Conservation (phyloP, 1,284 basidiomycete species). For the Austropuccinia psidii region DNA sequence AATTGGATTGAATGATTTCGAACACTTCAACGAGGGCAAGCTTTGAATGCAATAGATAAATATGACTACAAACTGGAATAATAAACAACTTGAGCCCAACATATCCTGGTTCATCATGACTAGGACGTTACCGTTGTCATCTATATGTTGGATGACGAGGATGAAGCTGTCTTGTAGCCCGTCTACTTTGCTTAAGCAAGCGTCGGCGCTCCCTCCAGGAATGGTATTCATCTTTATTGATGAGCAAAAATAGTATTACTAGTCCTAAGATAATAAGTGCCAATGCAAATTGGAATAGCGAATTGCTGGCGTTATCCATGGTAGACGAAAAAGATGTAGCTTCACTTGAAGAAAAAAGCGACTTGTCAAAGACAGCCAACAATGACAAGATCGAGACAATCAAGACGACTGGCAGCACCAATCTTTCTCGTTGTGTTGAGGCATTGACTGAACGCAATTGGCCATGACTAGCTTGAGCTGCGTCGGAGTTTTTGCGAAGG, state of each 20-base stretch:
- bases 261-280: not conserved
- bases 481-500: not conserved
- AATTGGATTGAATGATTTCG: no score
- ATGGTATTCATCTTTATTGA: slow-evolving; percentile 6
- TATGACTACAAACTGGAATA: no score
- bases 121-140: no score
- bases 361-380: not conserved
- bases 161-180: not conserved
- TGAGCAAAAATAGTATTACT: not conserved
- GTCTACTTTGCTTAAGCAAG: not conserved
- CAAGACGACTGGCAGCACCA: not conserved
- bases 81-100: no score
- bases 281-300: not conserved
- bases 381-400: not conserved
- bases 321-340: not conserved
- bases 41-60: no score
- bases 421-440: not conserved
- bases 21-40: no score
- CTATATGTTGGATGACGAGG: no score
- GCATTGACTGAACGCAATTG: not conserved
- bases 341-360: not conserved
- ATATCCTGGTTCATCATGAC: no score
- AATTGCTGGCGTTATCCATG: not conserved
- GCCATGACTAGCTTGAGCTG: not conserved
- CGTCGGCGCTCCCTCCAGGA: slow-evolving; percentile 8